These are phyloP conservation scores for Pseudisothecium myosuroides DNA, from an alignment of 225 moss, liverwort and hornwort genomes.

Conservation along the genomic window DNA sequence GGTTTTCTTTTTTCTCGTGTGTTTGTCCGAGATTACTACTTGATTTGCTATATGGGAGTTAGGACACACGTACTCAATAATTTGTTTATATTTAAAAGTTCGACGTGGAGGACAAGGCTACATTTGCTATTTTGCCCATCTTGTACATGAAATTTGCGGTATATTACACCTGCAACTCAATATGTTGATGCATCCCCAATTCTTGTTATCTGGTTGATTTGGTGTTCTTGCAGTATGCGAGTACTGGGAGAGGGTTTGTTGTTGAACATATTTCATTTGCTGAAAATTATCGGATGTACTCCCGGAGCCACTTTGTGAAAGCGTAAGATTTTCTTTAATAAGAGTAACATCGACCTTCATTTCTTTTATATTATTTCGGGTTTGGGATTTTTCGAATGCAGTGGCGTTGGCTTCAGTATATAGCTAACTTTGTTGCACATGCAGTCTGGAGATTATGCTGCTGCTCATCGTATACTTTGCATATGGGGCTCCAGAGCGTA, in stretches of 20 bases:
- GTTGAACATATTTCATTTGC: conserved; percentile 46
- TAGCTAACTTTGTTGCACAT: neutral
- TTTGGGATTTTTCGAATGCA: neutral
- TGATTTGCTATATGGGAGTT: neutral
- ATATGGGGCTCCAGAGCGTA: conserved; percentile 61
- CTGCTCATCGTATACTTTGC: conserved; percentile 70
- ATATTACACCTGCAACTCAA: neutral
- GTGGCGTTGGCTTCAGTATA: neutral
- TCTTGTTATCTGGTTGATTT: neutral
- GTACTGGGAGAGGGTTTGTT: conserved; percentile 60
- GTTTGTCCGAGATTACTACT: neutral
- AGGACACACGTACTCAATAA: neutral
- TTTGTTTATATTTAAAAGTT: neutral
- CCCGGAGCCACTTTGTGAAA: conserved; percentile 59
- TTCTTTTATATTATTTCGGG: neutral
- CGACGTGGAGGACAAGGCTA: neutral
- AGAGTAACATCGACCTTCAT: neutral
- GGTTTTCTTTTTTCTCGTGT: neutral
- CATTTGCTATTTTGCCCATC: neutral
- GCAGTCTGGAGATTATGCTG: conserved; percentile 84
- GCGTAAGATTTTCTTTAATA: conserved; percentile 25
- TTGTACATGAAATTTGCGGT: neutral
- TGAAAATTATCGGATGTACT: conserved; percentile 54
- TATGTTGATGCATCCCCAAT: neutral
- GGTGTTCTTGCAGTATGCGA: conserved; percentile 36